A percentile compares a stretch with the other conserved stretches of the same genome.
Conservation (phyloP, 352 stramenopile species). For the Thalassiosira livingstoniorum region DNA sequence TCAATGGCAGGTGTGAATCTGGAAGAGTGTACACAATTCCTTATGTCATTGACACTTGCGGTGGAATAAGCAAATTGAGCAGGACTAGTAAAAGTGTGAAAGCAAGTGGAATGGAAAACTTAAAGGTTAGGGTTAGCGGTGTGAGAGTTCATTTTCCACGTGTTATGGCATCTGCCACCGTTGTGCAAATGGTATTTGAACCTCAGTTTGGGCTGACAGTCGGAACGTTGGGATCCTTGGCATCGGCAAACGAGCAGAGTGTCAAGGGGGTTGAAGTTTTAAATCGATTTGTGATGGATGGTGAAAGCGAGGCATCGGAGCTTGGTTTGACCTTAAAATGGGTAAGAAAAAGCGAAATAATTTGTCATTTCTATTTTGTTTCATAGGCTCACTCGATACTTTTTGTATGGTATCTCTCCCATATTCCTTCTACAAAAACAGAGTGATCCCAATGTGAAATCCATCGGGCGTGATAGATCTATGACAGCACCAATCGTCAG, state of each 20-base stretch:
- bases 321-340: constrained; percentile 56
- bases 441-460: no score
- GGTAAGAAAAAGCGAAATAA: no score
- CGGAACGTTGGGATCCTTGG: constrained; percentile 27
- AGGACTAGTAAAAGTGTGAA: not conserved
- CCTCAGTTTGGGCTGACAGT: constrained; percentile 51
- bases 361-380: no score
- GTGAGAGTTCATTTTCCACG: constrained; percentile 50
- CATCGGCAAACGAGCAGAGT: not conserved
- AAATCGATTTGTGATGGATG: constrained; percentile 53
- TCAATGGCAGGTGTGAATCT: no score
- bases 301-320: constrained; percentile 29
- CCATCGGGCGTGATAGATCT: constrained; percentile 51
- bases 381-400: no score
- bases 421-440: no score
- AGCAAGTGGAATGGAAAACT: not conserved
- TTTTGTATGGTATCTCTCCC: no score
- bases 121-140: no score
- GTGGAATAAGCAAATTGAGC: constrained; percentile 14
- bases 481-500: constrained; percentile 57
- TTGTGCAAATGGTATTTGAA: constrained; percentile 70
- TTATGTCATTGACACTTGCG: constrained; percentile 55
- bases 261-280: constrained; percentile 1
- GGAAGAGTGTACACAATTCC: constrained; percentile 63
- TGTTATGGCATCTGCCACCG: constrained; percentile 35